These are phyloP conservation scores for Argentina anserina DNA, from an alignment of 306 rosid species.

Conservation along the genomic window DNA sequence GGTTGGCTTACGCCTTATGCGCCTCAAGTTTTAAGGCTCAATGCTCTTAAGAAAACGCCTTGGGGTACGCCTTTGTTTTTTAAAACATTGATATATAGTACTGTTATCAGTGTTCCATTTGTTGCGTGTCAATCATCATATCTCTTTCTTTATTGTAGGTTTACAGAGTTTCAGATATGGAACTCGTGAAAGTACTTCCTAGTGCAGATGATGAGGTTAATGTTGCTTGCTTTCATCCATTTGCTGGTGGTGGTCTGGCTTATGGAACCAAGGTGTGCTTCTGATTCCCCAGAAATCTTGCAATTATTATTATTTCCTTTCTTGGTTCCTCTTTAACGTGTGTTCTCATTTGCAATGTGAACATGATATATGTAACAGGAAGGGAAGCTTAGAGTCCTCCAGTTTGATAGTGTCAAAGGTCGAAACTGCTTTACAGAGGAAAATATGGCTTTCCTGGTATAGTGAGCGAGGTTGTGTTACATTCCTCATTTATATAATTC, in stretches of 20 bases:
- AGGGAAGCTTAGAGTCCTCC: slow-evolving; percentile 86
- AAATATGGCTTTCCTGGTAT: slow-evolving; percentile 33
- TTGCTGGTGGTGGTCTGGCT: slow-evolving; percentile 91
- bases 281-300: background rate
- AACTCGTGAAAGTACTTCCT: slow-evolving; percentile 94
- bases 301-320: background rate
- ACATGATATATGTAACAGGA: slow-evolving; percentile 51
- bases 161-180: slow-evolving; percentile 94
- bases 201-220: slow-evolving; percentile 99
- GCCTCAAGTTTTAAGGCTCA: too few species aligned
- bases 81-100: too few species aligned
- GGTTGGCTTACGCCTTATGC: too few species aligned
- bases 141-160: slow-evolving; percentile 46
- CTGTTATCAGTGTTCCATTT: background rate
- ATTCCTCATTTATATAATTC: background rate
- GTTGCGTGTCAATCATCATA: background rate
- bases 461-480: slow-evolving; percentile 35
- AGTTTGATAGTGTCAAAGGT: slow-evolving; percentile 29
- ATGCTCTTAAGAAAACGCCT: too few species aligned
- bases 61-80: too few species aligned
- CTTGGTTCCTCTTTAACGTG: background rate
- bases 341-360: slow-evolving; percentile 6
- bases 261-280: slow-evolving; percentile 92
- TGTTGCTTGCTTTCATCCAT: slow-evolving; percentile 98
- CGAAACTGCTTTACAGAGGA: slow-evolving; percentile 49